Conservation (phyloP, 495 filamentous ascomycete species). For the Aspergillus olivimuriae region DNA sequence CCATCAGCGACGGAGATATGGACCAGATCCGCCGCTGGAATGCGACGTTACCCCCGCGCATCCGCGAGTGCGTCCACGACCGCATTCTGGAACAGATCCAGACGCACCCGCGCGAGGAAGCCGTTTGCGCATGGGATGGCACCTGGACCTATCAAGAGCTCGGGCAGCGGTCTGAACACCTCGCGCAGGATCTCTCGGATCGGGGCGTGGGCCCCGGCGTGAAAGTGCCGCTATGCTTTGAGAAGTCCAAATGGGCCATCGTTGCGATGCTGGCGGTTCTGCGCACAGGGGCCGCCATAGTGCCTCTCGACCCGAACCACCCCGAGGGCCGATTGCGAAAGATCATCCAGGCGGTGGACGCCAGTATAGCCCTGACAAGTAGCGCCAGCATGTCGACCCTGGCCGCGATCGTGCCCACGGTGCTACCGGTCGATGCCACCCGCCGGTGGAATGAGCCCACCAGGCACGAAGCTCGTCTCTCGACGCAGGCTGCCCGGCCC, state of each 20-base stretch:
- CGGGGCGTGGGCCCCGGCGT: constrained; percentile 25
- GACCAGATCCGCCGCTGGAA: too few relatives aligned
- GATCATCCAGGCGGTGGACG: constrained; percentile 12
- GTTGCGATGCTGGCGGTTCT: constrained; percentile 45
- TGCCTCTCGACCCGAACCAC: constrained; percentile 3
- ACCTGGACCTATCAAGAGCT: constrained; percentile 7
- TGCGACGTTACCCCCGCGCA: too few relatives aligned
- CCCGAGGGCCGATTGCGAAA: constrained; percentile 7
- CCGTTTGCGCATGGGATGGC: background rate
- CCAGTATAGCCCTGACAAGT: background rate
- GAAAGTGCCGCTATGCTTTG: constrained; percentile 37
- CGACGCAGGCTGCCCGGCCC: background rate
- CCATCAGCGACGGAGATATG: too few relatives aligned
- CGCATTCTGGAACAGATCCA: too few relatives aligned
- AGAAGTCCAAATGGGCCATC: constrained; percentile 43
- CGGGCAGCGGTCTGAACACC: constrained; percentile 17
- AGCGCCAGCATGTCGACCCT: background rate
- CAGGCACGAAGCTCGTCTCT: background rate
- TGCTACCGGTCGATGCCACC: too few relatives aligned
- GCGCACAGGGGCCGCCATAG: constrained; percentile 37
- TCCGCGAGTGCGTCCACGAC: too few relatives aligned
- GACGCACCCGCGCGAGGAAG: too few relatives aligned
- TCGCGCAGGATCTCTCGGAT: constrained; percentile 33
- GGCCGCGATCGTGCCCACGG: background rate
- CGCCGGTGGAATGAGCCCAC: too few relatives aligned